Base-by-base conservation (phyloP, 1,139 yeast species). In the Sugiyamaella castrensis region DNA sequence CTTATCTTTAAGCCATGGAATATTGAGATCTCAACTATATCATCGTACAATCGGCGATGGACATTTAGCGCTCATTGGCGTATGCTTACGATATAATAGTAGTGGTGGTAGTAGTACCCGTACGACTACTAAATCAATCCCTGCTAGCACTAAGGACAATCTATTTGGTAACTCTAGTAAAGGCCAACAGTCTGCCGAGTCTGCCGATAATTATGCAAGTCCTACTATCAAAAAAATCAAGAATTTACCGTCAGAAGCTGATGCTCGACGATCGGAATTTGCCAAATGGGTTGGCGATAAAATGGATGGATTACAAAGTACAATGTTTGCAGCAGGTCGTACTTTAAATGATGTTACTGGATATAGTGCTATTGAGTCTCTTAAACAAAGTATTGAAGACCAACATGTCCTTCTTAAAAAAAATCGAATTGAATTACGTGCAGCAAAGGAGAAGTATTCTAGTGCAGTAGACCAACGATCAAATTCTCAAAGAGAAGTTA, bases 331-430 rank as follows among this genome's bases (percentile, higher is more conserved):
- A 0, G 91, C 92, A 0, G 83, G 94, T 0, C 74, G 80, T 51
- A 79, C 91, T 0, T 71, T 92, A 39, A 94, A 94, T 63, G 96
- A 91, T 61, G 83, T 89, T 9, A 92, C 98, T 0, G 99, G 98
- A 0, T 94, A 94, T 65, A 77, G 92, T 0, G 75, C 84, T 10
- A 87, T 94, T 51, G 96, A 87, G 60, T 71, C 75, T 52, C 70
- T 92, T 58, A 85, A 88, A 67, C 66, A 72, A 34, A 69, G 79
- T 1, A 88, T 88, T 27, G 82, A 78, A 15, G 61, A 47, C 8
- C 67, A 66, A 46, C 62, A 59, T 84, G 80, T 56, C 58, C 60
- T 77, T 36, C 68, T 88, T 42, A 70, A 71, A 43, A 64, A 64
- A 0, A 70, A 81, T 2, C 80, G 87, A 53, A 69, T 68, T 0